Base-by-base conservation (phyloP, 345 rosid species). In the Physaria fendleri region DNA sequence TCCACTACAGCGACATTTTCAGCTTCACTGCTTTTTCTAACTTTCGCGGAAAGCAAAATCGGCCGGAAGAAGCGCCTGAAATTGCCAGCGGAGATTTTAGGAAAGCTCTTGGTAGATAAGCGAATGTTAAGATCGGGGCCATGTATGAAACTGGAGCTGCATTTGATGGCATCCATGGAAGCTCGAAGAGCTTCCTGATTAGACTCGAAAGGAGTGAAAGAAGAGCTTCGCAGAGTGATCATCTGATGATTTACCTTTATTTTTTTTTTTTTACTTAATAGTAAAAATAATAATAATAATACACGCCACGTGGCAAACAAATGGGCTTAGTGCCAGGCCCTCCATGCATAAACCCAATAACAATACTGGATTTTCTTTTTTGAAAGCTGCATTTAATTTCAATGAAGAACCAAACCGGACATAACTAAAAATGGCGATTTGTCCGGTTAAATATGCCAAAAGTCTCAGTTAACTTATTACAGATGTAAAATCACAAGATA, bases 1-100 rank as follows among this genome's bases (percentile, higher is more conserved):
- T 85, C 87, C 3, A 76, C 81, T 22, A 63, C 54, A 30, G 72
- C 77, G 2, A 72, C 71, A 8, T 87, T 79, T 62, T 83, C 82
- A 55, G 64, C 70, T 53, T 63, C 78, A 4, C 41, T 65, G 32
- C 66, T 72, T 0, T 74, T 82, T 40, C 58, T 57, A 32, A 38
- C 61, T 52, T 42, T 64, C 1, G 75, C 66, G 41, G 69, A 56
- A 7, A 70, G 10, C 39, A 59, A 46, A n/a, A 70, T 9, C 23
- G 69, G 74, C n/a, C 34, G 67, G 30, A 35, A 35, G 64, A 35
- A 28, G 33, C 13, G 24, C 4, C 45, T 33, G 52, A 32, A 39
- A 69, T 32, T 62, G 27, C 38, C 54, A 0, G 47, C 6, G 18
- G 10, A 8, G 53, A 3, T 2, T 62, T 13, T 40, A 3, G 47